Evolutionary conservation across 352 stramenopile genomes (phyloP), one percentile per base, ranked within the genome.

Genomic region (Paralagenidium karlingii): DNA sequence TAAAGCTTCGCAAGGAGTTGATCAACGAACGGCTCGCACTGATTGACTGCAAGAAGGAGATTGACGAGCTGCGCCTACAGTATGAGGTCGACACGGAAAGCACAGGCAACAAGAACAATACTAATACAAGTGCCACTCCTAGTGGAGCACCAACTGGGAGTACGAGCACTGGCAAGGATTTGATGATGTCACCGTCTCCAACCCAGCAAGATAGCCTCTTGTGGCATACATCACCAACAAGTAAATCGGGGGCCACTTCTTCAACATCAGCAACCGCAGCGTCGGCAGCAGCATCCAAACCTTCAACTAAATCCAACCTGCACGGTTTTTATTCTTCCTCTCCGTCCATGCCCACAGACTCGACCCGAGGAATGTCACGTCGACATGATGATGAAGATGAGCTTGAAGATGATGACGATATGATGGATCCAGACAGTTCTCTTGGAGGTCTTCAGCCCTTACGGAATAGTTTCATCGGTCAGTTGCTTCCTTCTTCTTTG

Each of bases 401-500:
- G 12, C 49, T 38, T 20, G 57, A 42, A 0, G 60, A 67, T 12
- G 68, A 88, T 5, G 71, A 84, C 33, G 63, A 81, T 33, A 58
- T 51, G 15, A 47, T 52, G 5, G 78, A 56, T 5, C 58, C 30
- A 7, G 16, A 22, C 7, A 36, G 30, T 36, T 16, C 30, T 7
- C 30, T n/a, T n/a, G n/a, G n/a, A n/a, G n/a, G 57, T 13, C 60
- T 73, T 16, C 69, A 80, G 13, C 66, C 68, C 20, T 49, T 86
- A 22, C 70, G 74, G 18, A 80, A 56, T 44, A 83, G 64, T 26
- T 49, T 84, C 3, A 86, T 91, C 55, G 77, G 59, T 24, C 73
- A 90, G 43, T 90, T 83, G 26, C 44, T 91, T 43, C 77, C 77
- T 20, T 81, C 77, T 8, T 61, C 68, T 31, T 49, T 91, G 24